Evolutionary conservation across 805 yeast species (phyloP).

Genomic region (Tetrapisispora iriomotensis): DNA sequence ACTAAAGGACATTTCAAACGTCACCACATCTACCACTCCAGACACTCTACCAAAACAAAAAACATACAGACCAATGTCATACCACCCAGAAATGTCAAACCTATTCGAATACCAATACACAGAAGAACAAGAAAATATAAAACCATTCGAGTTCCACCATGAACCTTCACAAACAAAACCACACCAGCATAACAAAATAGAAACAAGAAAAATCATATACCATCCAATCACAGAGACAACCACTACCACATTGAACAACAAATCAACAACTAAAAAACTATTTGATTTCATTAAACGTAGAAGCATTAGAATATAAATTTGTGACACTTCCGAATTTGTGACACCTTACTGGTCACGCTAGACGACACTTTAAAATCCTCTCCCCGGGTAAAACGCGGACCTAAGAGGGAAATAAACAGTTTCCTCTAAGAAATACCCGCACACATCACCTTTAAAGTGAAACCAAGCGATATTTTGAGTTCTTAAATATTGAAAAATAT

Average conservation of each 20-base stretch:
- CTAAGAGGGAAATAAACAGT: no score
- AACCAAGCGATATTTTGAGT: no score
- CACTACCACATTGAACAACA: not conserved
- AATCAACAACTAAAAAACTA: constrained; percentile 66
- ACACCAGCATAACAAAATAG: not conserved
- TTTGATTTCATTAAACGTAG: constrained; percentile 72
- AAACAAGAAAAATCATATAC: no score
- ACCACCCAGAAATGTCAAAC: constrained; percentile 43
- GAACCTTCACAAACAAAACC: not conserved
- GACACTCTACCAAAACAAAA: no score
- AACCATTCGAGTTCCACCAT: not conserved
- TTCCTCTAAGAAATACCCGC: no score
- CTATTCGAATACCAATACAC: not conserved
- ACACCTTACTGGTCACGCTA: no score
- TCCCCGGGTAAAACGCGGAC: no score
- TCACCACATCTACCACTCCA: no score
- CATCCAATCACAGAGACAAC: not conserved
- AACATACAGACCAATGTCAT: constrained; percentile 76
- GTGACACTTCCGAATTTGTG: no score
- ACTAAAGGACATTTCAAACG: not conserved
- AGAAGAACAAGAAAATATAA: not conserved
- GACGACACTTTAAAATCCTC: no score
- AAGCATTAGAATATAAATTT: constrained; percentile 29
- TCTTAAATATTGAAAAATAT: no score
- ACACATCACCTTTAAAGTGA: no score